phyloP scores from a whole-genome alignment of 805 yeast species.

The Candida morakotiae region DNA sequence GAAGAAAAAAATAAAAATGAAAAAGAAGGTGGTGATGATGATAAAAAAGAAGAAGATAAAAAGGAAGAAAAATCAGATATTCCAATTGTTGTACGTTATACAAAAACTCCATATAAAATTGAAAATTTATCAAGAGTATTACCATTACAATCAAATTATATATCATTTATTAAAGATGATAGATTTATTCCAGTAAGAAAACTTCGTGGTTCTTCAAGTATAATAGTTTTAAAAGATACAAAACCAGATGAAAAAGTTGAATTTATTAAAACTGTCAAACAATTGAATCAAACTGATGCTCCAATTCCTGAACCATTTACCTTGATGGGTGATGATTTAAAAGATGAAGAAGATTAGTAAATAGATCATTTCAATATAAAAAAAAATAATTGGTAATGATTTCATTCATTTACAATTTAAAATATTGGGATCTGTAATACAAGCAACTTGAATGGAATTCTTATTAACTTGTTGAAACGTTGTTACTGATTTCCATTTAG shows the following conservation, averaged over 20 bases:
- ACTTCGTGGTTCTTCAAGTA: constrained; percentile 64
- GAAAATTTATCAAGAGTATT: constrained; percentile 82
- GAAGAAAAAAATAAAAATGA: constrained; percentile 13
- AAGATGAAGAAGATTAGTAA: constrained; percentile 26
- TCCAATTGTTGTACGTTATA: constrained; percentile 46
- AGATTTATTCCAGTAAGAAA: constrained; percentile 83
- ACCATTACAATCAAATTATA: constrained; percentile 81
- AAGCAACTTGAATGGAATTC: constrained; percentile 7
- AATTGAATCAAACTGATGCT: constrained; percentile 67
- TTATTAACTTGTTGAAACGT: background rate
- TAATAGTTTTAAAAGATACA: constrained; percentile 66
- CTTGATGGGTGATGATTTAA: constrained; percentile 52
- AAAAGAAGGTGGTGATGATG: too few relatives aligned
- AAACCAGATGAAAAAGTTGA: constrained; percentile 58
- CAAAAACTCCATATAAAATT: constrained; percentile 64
- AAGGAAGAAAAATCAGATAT: constrained; percentile 21
- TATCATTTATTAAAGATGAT: constrained; percentile 69
- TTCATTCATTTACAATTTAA: background rate
- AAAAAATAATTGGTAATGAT: too few relatives aligned
- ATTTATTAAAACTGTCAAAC: constrained; percentile 79
- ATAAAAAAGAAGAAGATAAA: constrained; percentile 24
- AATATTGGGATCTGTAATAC: constrained; percentile 7
- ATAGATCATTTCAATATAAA: constrained; percentile 1
- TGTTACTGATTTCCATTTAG: constrained; percentile 3
- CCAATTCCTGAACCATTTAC: constrained; percentile 70